These are phyloP conservation scores for Sphenostylis stenocarpa DNA, from an alignment of 306 rosid genomes.

Conservation along the genomic window DNA sequence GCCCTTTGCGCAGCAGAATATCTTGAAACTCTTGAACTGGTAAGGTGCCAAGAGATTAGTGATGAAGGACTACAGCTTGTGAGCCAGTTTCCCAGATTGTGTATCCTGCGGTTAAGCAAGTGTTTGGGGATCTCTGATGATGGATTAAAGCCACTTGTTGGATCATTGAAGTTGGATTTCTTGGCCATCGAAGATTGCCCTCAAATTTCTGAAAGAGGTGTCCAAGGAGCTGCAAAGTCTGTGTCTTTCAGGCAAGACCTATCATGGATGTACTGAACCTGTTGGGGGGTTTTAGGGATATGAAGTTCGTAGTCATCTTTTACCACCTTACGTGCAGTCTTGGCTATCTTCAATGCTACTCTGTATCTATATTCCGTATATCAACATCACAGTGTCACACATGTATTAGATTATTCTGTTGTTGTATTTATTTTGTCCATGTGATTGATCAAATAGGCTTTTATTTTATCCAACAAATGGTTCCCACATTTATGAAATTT, in stretches of 20 bases:
- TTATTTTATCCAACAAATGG: neutral
- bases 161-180: constrained; percentile 64
- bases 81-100: constrained; percentile 61
- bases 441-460: constrained; percentile 9
- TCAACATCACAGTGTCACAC: neutral
- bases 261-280: constrained; percentile 79
- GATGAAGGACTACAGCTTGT: constrained; percentile 89
- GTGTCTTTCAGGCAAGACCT: constrained; percentile 74
- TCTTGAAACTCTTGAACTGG: constrained; percentile 80
- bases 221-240: constrained; percentile 69
- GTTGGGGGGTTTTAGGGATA: constrained; percentile 19
- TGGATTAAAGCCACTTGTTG: constrained; percentile 78
- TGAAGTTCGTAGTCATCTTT: neutral
- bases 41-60: constrained; percentile 79
- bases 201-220: constrained; percentile 79
- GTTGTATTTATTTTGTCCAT: constrained; percentile 31
- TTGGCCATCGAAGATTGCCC: constrained; percentile 86
- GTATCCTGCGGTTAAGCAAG: constrained; percentile 54
- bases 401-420: neutral
- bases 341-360: constrained; percentile 5
- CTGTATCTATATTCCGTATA: constrained; percentile 1
- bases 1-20: constrained; percentile 70
- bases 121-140: constrained; percentile 88
- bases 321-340: neutral
- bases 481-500: neutral